phyloP scores from a whole-genome alignment of 2,329 filamentous ascomycete species.

The Claviceps fusiformis region DNA sequence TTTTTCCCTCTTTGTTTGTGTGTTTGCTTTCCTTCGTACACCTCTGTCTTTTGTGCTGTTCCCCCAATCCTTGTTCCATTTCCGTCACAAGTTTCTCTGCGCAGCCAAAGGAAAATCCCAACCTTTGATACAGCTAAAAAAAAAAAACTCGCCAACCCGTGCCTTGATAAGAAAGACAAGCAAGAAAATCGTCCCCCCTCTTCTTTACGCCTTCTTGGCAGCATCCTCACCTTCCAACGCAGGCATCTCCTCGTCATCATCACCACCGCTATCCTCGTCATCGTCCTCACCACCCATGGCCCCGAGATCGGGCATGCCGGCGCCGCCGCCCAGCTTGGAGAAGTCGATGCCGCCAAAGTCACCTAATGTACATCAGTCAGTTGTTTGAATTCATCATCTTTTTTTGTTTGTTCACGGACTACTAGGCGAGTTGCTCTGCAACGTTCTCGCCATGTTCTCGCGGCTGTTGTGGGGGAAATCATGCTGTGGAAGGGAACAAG shows the following conservation, averaged over 20 bases:
- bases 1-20: neutral
- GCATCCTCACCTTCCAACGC: slow-evolving; percentile 44
- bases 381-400: no score
- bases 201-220: slow-evolving; percentile 24
- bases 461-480: neutral
- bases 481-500: neutral
- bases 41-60: neutral
- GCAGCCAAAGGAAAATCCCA: neutral
- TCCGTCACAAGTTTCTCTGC: neutral
- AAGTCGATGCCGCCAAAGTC: slow-evolving; percentile 86
- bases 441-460: neutral
- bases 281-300: slow-evolving; percentile 37
- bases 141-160: neutral
- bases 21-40: neutral
- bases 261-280: slow-evolving; percentile 40
- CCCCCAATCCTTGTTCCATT: neutral
- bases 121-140: neutral
- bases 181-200: neutral
- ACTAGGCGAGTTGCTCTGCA: neutral
- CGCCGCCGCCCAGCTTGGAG: slow-evolving; percentile 64
- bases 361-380: slow-evolving; percentile 21
- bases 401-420: neutral
- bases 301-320: slow-evolving; percentile 16
- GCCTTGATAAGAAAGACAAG: neutral
- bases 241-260: slow-evolving; percentile 75